Conservation (phyloP, 179 eudicot species). For the Spinacia oleracea region DNA sequence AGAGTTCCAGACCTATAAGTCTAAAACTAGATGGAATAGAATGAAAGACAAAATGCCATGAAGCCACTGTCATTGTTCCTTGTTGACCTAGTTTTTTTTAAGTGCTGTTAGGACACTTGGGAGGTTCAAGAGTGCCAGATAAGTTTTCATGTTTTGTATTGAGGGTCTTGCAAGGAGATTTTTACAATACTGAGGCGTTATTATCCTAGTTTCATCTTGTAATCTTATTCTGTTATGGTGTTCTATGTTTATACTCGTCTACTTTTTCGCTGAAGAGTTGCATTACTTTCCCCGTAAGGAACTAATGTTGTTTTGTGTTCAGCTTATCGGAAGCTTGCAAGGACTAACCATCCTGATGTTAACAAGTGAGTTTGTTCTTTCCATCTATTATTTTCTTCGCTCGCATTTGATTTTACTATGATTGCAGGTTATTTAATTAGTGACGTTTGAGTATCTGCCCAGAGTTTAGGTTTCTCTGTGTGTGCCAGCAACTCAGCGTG, state of each 20-base stretch:
- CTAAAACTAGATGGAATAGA: background rate
- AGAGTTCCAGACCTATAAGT: too few relatives aligned
- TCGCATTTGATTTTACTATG: background rate
- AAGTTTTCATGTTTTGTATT: too few relatives aligned
- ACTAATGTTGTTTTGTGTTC: conserved; percentile 27
- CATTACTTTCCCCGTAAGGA: background rate
- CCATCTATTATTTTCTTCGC: background rate
- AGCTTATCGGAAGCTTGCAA: conserved; percentile 97
- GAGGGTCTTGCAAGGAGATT: background rate
- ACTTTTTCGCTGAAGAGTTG: background rate
- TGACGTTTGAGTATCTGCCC: background rate
- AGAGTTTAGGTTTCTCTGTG: background rate
- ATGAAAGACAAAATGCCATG: background rate
- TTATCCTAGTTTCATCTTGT: background rate
- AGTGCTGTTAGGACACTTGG: too few relatives aligned
- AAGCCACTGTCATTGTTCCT: background rate
- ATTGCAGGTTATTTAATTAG: background rate
- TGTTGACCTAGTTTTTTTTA: background rate
- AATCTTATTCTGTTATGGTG: background rate
- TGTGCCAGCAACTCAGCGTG: too few relatives aligned
- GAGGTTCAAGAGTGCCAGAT: too few relatives aligned
- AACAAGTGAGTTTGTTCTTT: conserved; percentile 66
- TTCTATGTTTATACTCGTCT: background rate
- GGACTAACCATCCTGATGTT: conserved; percentile 96
- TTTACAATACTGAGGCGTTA: background rate